Evolutionary conservation across 768 basidiomycete species (phyloP), one percentile per base, ranked within the genome.

Genomic region (Russula vinacea): DNA sequence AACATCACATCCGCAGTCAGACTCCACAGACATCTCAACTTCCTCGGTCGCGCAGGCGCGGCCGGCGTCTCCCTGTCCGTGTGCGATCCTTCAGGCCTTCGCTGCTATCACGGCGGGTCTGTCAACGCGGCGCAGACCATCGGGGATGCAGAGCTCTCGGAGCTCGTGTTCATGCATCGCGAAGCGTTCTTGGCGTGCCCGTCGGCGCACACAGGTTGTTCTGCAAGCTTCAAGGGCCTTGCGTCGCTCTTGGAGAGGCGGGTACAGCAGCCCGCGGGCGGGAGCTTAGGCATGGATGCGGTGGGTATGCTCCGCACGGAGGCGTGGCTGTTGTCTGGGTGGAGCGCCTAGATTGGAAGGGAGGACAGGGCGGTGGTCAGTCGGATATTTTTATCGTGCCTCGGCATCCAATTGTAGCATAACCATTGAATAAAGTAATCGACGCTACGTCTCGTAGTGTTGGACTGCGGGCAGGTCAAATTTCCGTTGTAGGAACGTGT

Each of bases 311-410:
- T 65, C 26, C 64, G 64, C 55, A 56, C 54, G 0, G 64, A 65
- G 60, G 64, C 64, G 2, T 65, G 64, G 64, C 17, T 61, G 2
- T 47, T 65, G 59, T 65, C 64, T 6, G 64, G 64, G 3, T 52
- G 59, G 55, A 32, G 55, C 26, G 32, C 59, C 9, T 65, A 61
- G 50, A 45, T 2, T 11, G 8, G 35, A 39, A 24, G 56, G 7
- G 37, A 40, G 11, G 35, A 8, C 33, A 3, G 10, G 17, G 17
- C 19, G 19, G 10, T 6, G 10, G 22, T 22, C 19, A 45, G n/a
- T 32, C 14, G 6, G 40, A 33, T 62, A 62, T 62, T 56, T 26
- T 62, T 62, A 62, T 62, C 14, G 16, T 26, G 26, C 47, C 17
- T 40, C 54, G 7, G 45, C 11, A 24, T 47, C 11, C 16, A 49